phyloP scores from a whole-genome alignment of 169 alveolate species.

The Plasmodium vinckei region DNA sequence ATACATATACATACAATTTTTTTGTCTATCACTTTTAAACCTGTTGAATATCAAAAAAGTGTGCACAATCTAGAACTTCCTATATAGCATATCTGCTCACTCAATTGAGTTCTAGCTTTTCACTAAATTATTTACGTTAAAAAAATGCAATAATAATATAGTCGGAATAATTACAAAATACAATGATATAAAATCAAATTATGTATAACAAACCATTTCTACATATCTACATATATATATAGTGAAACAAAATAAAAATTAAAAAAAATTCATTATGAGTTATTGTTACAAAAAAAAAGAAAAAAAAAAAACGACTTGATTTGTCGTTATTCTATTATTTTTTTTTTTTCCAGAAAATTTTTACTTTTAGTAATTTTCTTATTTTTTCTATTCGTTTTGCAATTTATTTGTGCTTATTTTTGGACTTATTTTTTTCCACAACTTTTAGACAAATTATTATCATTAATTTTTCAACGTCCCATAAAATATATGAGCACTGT shows the following conservation, averaged over 20 bases:
- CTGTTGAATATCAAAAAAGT: neutral
- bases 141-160: neutral
- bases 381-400: too few species aligned
- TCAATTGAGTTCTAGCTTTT: too few species aligned
- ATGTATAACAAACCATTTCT: neutral
- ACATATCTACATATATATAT: neutral
- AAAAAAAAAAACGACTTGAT: neutral
- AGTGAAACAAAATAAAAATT: neutral
- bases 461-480: too few species aligned
- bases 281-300: neutral
- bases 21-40: too few species aligned
- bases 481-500: too few species aligned
- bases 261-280: neutral
- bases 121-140: neutral
- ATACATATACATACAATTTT: neutral
- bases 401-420: too few species aligned
- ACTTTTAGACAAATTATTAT: too few species aligned
- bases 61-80: neutral
- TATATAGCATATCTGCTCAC: too few species aligned
- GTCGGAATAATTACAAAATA: neutral
- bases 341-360: neutral
- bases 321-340: neutral
- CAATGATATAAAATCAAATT: neutral
- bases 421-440: too few species aligned
- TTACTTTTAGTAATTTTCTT: too few species aligned